These are phyloP conservation scores for Globisporangium barbulae DNA, from an alignment of 352 stramenopile species.

Conservation along the genomic window DNA sequence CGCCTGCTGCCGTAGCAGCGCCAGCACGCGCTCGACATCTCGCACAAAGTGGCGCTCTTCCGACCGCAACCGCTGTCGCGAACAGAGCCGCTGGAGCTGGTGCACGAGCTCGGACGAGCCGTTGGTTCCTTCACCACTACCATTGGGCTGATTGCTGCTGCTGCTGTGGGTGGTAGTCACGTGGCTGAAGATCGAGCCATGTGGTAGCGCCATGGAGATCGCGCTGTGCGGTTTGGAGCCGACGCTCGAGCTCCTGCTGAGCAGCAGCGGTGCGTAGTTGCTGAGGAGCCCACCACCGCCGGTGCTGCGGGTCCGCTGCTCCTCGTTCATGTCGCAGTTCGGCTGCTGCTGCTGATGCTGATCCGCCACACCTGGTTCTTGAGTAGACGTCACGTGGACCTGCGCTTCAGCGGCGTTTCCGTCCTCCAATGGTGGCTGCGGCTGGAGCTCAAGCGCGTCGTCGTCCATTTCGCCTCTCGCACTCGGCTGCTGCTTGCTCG, in stretches of 20 bases:
- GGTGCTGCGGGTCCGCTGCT: neutral
- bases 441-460: neutral
- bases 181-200: constrained; percentile 12
- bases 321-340: constrained; percentile 28
- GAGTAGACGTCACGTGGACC: neutral
- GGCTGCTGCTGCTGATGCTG: constrained; percentile 22
- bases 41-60: constrained; percentile 67
- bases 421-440: neutral
- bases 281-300: neutral
- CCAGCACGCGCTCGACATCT: constrained; percentile 63
- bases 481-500: neutral
- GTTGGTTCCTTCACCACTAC: neutral
- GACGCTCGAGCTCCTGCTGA: constrained; percentile 13
- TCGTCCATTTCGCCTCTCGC: constrained; percentile 5
- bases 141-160: constrained; percentile 5
- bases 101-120: constrained; percentile 43
- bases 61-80: constrained; percentile 53
- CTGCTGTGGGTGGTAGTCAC: neutral
- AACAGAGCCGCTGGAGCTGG: constrained; percentile 59
- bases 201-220: neutral
- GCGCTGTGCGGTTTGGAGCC: neutral
- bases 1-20: constrained; percentile 28
- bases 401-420: neutral
- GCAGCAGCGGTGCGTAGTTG: constrained; percentile 9
- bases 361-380: neutral